These are phyloP conservation scores for Sporothrix humicola DNA, from an alignment of 2,329 filamentous ascomycete species.

Conservation along the genomic window DNA sequence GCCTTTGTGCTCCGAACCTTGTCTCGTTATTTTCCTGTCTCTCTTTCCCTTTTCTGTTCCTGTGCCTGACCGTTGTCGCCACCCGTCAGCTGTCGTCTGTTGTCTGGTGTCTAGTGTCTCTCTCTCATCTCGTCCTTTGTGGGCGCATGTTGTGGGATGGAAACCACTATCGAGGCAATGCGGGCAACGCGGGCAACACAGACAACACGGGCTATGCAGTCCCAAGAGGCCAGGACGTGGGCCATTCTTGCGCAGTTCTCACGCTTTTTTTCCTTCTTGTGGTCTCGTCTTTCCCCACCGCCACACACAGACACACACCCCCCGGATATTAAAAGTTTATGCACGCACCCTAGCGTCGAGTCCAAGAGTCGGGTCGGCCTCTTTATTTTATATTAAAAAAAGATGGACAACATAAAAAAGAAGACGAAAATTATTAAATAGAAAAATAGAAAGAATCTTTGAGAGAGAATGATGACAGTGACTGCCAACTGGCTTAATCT, in stretches of 20 bases:
- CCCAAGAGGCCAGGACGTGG: conserved; percentile 28
- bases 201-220: neutral
- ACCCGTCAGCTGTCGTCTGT: conserved; percentile 12
- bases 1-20: too few relatives aligned
- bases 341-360: conserved; percentile 31
- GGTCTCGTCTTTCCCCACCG: conserved; percentile 12
- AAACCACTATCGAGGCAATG: conserved; percentile 20
- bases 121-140: neutral
- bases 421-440: neutral
- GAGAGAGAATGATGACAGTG: neutral
- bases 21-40: neutral
- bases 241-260: neutral
- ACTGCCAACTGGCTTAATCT: conserved; percentile 21
- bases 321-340: conserved; percentile 38
- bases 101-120: too few relatives aligned
- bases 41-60: neutral
- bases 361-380: conserved; percentile 29
- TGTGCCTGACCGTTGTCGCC: conserved; percentile 2
- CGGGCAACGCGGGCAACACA: neutral
- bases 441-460: neutral
- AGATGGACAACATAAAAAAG: neutral
- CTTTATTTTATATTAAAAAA: conserved; percentile 18
- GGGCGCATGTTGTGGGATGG: neutral
- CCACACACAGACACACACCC: conserved; percentile 27
- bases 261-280: neutral